Evolutionary conservation across 108 stramenopile genomes (phyloP), one percentile per base, ranked within the genome.

Genomic region (Stephanodiscus triporus): DNA sequence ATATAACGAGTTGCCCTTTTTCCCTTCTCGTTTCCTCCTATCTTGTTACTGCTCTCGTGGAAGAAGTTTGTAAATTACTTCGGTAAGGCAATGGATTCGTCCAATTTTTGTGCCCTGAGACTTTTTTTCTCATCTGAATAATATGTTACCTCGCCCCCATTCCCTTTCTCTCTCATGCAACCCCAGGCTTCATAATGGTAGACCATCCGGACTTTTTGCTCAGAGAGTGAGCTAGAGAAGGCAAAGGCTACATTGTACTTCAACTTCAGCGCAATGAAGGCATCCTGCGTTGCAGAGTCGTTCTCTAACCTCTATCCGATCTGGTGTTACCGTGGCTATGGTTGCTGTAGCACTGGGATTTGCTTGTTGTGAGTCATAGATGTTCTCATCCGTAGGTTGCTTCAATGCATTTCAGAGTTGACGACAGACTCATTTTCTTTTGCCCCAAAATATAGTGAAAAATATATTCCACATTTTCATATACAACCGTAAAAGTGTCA

Each of bases 131-230:
- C 17, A 53, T 24, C 19, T 17, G 20, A 50, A 20, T 20, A 50
- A 50, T 50, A 50, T n/a, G n/a, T n/a, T n/a, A n/a, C n/a, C n/a
- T n/a, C n/a, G n/a, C n/a, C 17, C 20, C 19, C 49, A 50, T 4
- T 20, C 49, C 49, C 49, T 4, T 50, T 50, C 9, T 8, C 9
- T 50, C 9, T 8, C 17, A 50, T 50, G 20, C 49, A 17, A 50
- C 20, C 7, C 4, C 49, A 56, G 55, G 73, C 9, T 75, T 75
- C 43, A 16, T 75, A 23, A 93, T 93, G 92, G 70, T 88, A 8
- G 92, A 93, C 9, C 92, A 93, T 69, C 92, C 92, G 10, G 94
- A 95, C 74, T n/a, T 95, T 95, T 65, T 72, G 82, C 38, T 74
- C 85, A 0, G 60, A 84, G 56, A 22, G 48, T 7, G 86, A 94